Base-by-base conservation (phyloP, 805 yeast species). In the Kazachstania kunashirensis region DNA sequence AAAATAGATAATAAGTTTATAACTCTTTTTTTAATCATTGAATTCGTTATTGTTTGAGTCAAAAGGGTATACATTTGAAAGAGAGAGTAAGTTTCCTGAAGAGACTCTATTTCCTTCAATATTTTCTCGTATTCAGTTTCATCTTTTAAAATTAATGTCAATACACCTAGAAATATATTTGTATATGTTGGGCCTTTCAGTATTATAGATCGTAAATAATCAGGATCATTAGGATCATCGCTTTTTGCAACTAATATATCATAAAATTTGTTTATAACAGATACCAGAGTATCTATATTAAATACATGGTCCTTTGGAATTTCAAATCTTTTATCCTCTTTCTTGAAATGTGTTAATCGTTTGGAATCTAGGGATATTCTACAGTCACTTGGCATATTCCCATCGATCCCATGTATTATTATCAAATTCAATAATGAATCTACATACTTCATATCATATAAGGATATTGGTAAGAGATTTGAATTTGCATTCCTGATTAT, bases 391-490 rank as follows among this genome's bases (percentile, higher is more conserved):
- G 77, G 72, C 1, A 84, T 43, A 34, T 73, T 71, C 0, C 86
- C 74, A 46, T 79, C 80, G 0, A 89, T 66, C 0, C 94, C 88
- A 44, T 77, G 79, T 2, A 80, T 57, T 0, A 86, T 73, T 2
- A 88, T 64, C 9, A 80, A 40, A 44, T 78, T 80, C 14, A 81
- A 56, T 30, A 89, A 52, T 16, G 67, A 71, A 24, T 81, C 79
- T 38, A 92, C 71, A 4, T 74, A 70, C 52, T 77, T 81, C 70
- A 89, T 77, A 54, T 92, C 97, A 48, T 84, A 86, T 8, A 89
- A 65, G 0, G 96, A 84, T 12, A 89, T 78, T 7, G 80, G 65
- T 9, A 82, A 44, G 30, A 65, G 40, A 18, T 51, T 42, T 23
- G 44, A 49, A 6, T 49, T 54, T 3, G 37, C 24, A 16, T 31